Percentiles rank a stretch among this genome's conserved stretches.
These are phyloP conservation scores for Metarhizium humberi DNA, from an alignment of 2,329 filamentous ascomycete species.

Conservation along the genomic window DNA sequence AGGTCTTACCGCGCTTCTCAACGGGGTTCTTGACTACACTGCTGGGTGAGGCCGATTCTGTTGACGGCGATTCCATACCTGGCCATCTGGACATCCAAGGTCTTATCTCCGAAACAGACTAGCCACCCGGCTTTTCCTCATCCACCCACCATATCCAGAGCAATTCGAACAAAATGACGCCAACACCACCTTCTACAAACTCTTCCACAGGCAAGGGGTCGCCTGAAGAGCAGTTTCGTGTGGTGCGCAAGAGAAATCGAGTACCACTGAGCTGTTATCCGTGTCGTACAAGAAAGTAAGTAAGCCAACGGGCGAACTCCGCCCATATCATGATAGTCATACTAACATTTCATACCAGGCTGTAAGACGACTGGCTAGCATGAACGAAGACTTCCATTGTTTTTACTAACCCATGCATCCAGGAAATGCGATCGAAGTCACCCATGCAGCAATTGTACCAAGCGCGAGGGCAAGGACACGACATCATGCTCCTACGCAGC, in stretches of 20 bases:
- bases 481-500: constrained; percentile 78
- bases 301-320: neutral
- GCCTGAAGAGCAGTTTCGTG: constrained; percentile 76
- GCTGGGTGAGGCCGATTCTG: neutral
- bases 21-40: too few relatives aligned
- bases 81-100: neutral
- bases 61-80: neutral
- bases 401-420: constrained; percentile 1
- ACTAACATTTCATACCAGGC: constrained; percentile 22
- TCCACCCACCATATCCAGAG: neutral
- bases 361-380: constrained; percentile 14
- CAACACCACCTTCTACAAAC: constrained; percentile 68
- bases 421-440: constrained; percentile 89
- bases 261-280: constrained; percentile 87
- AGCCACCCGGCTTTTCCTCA: neutral
- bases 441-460: constrained; percentile 91
- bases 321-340: neutral
- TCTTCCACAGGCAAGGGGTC: constrained; percentile 70
- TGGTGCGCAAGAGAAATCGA: constrained; percentile 85
- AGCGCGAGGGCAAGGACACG: constrained; percentile 75
- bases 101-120: neutral
- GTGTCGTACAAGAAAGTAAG: constrained; percentile 81
- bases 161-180: constrained; percentile 45
- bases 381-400: neutral
- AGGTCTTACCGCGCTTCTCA: too few relatives aligned